Base-by-base conservation (phyloP, 371 early-diverging fungal species). In the Syncephalastrum sp. region DNA sequence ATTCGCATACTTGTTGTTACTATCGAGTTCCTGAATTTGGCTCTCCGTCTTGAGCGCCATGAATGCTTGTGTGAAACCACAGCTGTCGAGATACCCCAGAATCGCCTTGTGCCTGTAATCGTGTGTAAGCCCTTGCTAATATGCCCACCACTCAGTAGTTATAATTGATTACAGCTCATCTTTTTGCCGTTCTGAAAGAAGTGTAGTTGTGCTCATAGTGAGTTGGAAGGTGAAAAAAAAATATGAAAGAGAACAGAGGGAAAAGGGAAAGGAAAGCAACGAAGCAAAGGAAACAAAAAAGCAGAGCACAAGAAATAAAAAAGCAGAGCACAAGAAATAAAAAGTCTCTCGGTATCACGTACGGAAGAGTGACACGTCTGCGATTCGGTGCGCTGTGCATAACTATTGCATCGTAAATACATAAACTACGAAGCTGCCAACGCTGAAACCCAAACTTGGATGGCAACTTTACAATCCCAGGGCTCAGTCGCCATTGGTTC, bases 31-130 rank as follows among this genome's bases (percentile, higher is more conserved):
- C 16, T 77, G 77, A 55, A 91, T 77, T 45, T 70, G 74, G 21
- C 90, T 75, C 66, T 95, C 96, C 16, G 56, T 66, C 64, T 82
- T 78, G 38, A 95, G 79, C 3, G 84, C 75, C 17, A 72, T 67
- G 53, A 81, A 86, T 14, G 95, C 76, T 51, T 84, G 77, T 21
- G 79, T 63, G 61, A 86, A 86, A n/a, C 92, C 91, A 47, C 74
- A 80, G 12, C 86, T 71, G 53, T 77, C 80, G 55, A 95, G 76
- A 68, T 92, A 95, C 69, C 94, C 95, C 27, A 94, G 66, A 46
- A 95, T 83, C 27, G 93, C 86, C 55, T 86, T 86, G 59, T 84
- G 85, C 45, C 92, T 92, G 61, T 16, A 38, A 5, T 27, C 6
- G 17, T 4, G 13, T 55, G 15, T 24, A 46, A 3, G 10, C 47